These are phyloP conservation scores for Voacanga thouarsii DNA, from an alignment of 257 asterid genomes.

Conservation along the genomic window DNA sequence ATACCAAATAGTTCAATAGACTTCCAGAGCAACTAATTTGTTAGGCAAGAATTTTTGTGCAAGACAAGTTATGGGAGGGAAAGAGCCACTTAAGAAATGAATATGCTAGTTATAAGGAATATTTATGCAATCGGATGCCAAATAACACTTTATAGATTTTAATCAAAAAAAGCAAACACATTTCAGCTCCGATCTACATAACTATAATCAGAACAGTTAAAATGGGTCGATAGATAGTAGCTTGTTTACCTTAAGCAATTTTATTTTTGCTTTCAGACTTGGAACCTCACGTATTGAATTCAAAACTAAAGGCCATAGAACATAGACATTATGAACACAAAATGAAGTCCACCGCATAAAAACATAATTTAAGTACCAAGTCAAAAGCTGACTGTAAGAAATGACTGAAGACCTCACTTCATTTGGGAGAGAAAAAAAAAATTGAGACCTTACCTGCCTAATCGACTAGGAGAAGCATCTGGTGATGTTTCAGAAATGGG, in stretches of 20 bases:
- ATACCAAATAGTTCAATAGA: neutral
- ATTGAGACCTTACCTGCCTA: too few relatives aligned
- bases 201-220: neutral
- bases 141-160: too few relatives aligned
- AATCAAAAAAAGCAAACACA: neutral
- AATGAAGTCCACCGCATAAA: too few relatives aligned
- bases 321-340: too few relatives aligned
- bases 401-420: too few relatives aligned
- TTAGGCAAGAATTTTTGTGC: neutral
- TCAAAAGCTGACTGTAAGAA: too few relatives aligned
- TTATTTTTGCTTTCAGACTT: slow-evolving; percentile 66
- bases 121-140: neutral
- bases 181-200: neutral
- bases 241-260: slow-evolving; percentile 71
- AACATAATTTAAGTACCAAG: too few relatives aligned
- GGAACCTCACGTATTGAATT: too few relatives aligned
- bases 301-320: too few relatives aligned
- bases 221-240: neutral
- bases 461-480: too few relatives aligned
- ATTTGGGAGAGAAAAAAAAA: too few relatives aligned
- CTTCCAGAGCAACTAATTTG: neutral
- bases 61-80: neutral
- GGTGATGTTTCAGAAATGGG: too few relatives aligned
- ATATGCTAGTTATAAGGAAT: neutral
- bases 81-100: neutral